Evolutionary conservation across 345 rosid genomes (phyloP).

Genomic region (Salix dunnii): DNA sequence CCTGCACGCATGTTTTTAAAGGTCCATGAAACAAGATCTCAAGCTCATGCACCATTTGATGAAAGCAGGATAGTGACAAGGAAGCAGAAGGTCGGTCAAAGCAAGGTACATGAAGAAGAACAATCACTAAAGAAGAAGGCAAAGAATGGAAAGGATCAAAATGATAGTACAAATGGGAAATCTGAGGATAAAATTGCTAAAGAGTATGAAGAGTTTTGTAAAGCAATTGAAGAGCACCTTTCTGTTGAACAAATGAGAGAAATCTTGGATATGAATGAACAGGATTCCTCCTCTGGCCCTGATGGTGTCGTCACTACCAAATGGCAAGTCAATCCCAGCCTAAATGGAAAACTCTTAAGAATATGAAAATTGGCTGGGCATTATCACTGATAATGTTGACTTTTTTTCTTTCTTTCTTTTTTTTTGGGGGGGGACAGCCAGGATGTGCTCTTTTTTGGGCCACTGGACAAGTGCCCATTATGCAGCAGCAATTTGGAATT

Average conservation of each 20-base stretch:
- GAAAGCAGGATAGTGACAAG: slow-evolving; percentile 64
- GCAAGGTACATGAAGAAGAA: slow-evolving; percentile 46
- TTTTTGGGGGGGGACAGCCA: slow-evolving; percentile 34
- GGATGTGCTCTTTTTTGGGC: slow-evolving; percentile 64
- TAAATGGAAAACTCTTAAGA: background rate
- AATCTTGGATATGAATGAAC: slow-evolving; percentile 54
- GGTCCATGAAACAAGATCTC: slow-evolving; percentile 80
- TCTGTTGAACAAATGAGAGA: slow-evolving; percentile 57
- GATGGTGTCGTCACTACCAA: slow-evolving; percentile 30
- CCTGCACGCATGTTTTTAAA: slow-evolving; percentile 15
- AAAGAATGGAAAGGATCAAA: slow-evolving; percentile 26
- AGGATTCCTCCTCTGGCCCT: slow-evolving; percentile 55
- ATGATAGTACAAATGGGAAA: slow-evolving; percentile 25
- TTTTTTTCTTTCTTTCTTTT: background rate
- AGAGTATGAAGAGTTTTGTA: slow-evolving; percentile 55
- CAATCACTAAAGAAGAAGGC: slow-evolving; percentile 66
- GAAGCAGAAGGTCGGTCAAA: slow-evolving; percentile 87
- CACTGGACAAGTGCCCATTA: slow-evolving; percentile 54
- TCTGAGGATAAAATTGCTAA: slow-evolving; percentile 17
- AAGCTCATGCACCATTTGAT: slow-evolving; percentile 42
- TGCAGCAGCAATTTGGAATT: slow-evolving; percentile 51
- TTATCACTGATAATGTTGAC: background rate
- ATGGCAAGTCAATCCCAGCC: slow-evolving; percentile 31
- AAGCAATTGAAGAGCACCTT: slow-evolving; percentile 48
- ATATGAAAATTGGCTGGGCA: background rate